These are phyloP conservation scores for Coccomyxa sp. DNA, from an alignment of 139 green algal species.

Conservation along the genomic window DNA sequence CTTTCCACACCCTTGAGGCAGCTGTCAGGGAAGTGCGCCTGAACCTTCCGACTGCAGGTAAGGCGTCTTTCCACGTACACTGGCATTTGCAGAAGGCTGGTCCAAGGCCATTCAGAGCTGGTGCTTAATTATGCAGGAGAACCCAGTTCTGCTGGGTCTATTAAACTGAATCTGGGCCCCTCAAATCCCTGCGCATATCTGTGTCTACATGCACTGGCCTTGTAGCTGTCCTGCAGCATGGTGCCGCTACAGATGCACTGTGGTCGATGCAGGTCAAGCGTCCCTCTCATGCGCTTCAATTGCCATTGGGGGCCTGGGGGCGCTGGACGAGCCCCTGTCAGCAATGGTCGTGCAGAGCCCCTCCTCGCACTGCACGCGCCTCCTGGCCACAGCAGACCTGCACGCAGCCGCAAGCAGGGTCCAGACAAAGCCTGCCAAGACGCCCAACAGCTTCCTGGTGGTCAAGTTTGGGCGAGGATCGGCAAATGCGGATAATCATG, in stretches of 20 bases:
- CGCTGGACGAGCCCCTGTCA: neutral
- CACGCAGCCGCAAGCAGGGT: slow-evolving; percentile 13
- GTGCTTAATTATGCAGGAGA: too few relatives aligned
- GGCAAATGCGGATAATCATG: too few relatives aligned
- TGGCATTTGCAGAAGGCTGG: too few relatives aligned
- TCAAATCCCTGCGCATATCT: too few relatives aligned
- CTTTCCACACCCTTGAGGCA: slow-evolving; percentile 22
- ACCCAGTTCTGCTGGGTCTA: too few relatives aligned
- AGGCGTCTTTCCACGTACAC: too few relatives aligned
- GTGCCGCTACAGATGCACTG: too few relatives aligned
- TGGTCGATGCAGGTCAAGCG: slow-evolving; percentile 9
- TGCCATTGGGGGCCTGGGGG: neutral
- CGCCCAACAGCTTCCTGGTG: neutral
- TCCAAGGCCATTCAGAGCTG: too few relatives aligned
- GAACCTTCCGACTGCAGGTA: slow-evolving; percentile 14
- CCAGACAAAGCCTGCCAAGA: neutral
- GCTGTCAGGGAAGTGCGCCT: slow-evolving; percentile 13
- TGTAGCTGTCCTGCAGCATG: too few relatives aligned
- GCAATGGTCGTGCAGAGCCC: slow-evolving; percentile 14
- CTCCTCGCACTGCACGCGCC: slow-evolving; percentile 10
- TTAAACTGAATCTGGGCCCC: too few relatives aligned
- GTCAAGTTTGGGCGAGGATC: neutral
- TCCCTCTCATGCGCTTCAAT: neutral
- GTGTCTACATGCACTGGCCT: too few relatives aligned
- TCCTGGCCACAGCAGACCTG: slow-evolving; percentile 18